Percentiles rank a stretch among this genome's conserved stretches.
Conservation (phyloP, 192 early-diverging fungal species). For the Backusella macrospora region DNA sequence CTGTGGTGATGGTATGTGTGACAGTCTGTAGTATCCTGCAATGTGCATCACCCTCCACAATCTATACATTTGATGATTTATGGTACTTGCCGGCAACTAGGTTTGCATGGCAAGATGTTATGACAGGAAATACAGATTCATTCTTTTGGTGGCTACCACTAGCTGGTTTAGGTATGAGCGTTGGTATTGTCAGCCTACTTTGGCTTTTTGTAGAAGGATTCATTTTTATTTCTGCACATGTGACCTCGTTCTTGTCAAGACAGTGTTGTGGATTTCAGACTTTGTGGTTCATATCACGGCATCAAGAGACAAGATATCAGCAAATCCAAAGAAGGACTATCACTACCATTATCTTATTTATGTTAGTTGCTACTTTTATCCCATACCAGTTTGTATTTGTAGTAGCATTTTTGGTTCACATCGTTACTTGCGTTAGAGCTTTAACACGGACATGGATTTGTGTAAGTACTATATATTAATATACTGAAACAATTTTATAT, state of each 20-base stretch:
- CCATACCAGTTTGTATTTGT: slow-evolving; percentile 82
- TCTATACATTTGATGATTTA: slow-evolving; percentile 29
- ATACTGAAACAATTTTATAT: neutral
- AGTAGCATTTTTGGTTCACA: slow-evolving; percentile 61
- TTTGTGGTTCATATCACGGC: slow-evolving; percentile 21
- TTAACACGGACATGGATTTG: slow-evolving; percentile 31
- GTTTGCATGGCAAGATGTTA: slow-evolving; percentile 42
- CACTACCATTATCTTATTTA: slow-evolving; percentile 47
- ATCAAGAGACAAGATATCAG: slow-evolving; percentile 35
- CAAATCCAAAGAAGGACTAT: slow-evolving; percentile 50
- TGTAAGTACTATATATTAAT: slow-evolving; percentile 29
- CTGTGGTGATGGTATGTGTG: slow-evolving; percentile 39
- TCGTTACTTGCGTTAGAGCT: slow-evolving; percentile 51
- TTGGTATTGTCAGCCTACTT: slow-evolving; percentile 42
- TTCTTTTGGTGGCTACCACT: slow-evolving; percentile 60
- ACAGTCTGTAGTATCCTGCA: slow-evolving; percentile 43
- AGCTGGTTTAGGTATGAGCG: slow-evolving; percentile 46
- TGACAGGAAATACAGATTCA: slow-evolving; percentile 50
- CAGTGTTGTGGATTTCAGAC: neutral
- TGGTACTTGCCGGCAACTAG: slow-evolving; percentile 15
- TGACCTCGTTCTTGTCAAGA: neutral
- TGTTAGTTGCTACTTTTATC: slow-evolving; percentile 61
- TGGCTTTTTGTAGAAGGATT: slow-evolving; percentile 15
- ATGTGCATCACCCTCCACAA: slow-evolving; percentile 25
- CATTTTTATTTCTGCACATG: neutral